Percentiles rank a stretch among this genome's conserved stretches.
These are phyloP conservation scores for Rachicladosporium sp. DNA, from an alignment of 2,329 filamentous ascomycete species.

Conservation along the genomic window DNA sequence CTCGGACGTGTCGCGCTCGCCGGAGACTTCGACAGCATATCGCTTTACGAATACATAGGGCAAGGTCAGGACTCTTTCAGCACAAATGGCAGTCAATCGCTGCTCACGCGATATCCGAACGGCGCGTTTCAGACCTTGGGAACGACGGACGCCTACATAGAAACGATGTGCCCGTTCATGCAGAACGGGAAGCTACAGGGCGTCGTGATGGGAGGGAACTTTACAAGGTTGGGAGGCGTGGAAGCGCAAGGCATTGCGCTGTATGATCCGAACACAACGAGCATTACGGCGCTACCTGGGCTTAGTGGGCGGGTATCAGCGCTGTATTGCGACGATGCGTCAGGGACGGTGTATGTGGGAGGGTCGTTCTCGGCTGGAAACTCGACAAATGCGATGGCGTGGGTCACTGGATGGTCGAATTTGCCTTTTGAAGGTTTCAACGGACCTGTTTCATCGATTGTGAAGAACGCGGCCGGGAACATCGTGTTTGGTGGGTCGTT, in stretches of 20 bases:
- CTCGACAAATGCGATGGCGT: constrained; percentile 82
- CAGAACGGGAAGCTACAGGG: constrained; percentile 53
- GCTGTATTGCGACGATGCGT: constrained; percentile 66
- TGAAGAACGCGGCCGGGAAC: constrained; percentile 65
- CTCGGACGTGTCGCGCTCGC: constrained; percentile 75
- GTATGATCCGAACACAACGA: constrained; percentile 60
- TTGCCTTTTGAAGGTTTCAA: constrained; percentile 92
- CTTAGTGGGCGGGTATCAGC: constrained; percentile 72
- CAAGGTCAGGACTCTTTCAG: constrained; percentile 58
- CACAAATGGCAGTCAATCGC: constrained; percentile 69
- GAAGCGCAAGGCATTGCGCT: constrained; percentile 68
- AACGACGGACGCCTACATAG: constrained; percentile 64
- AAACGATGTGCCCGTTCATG: constrained; percentile 73
- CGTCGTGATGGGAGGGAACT: constrained; percentile 84
- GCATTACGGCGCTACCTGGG: constrained; percentile 64
- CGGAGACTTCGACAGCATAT: constrained; percentile 85
- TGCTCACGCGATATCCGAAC: constrained; percentile 74
- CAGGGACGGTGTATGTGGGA: constrained; percentile 77
- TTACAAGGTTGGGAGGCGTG: constrained; percentile 72
- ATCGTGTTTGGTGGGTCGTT: constrained; percentile 90
- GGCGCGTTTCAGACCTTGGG: constrained; percentile 65
- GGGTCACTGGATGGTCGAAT: constrained; percentile 63
- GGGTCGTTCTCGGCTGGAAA: constrained; percentile 70
- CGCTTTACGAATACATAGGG: constrained; percentile 72
- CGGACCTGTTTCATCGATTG: constrained; percentile 76